Evolutionary conservation across 768 basidiomycete species (phyloP).

Genomic region (Termitomyces sp.): DNA sequence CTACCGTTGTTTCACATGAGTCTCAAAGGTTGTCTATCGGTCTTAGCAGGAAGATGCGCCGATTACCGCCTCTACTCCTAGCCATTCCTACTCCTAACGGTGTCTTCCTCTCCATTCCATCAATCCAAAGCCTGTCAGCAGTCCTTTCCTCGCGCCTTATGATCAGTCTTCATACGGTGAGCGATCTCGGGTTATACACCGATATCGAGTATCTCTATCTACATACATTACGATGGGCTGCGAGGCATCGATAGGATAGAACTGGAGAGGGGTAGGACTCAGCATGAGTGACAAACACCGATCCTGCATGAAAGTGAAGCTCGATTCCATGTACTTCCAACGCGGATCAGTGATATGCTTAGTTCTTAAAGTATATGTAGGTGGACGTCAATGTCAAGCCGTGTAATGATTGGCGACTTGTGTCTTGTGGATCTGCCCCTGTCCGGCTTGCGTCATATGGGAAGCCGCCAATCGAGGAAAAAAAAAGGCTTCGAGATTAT

Average conservation of each 20-base stretch:
- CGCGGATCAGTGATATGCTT: neutral
- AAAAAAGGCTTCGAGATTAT: neutral
- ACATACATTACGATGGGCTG: neutral
- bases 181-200: neutral
- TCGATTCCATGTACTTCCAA: neutral
- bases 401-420: neutral
- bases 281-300: too few species aligned
- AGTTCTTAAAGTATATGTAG: neutral
- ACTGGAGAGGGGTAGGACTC: neutral
- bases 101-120: neutral
- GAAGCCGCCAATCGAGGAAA: neutral
- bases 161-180: neutral
- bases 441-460: neutral
- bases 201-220: too few species aligned
- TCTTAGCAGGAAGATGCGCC: neutral
- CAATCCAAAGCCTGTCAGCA: constrained; percentile 4
- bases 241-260: neutral
- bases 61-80: neutral
- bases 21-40: neutral
- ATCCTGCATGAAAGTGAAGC: neutral
- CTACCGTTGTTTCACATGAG: neutral
- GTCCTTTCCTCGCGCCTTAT: constrained; percentile 2
- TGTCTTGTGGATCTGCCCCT: neutral
- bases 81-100: neutral
- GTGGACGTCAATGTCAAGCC: neutral